A percentile compares a stretch with the other conserved stretches of the same genome.
Conservation (phyloP, 1,139 yeast genomes). For the Debaryomyces fabryi region DNA sequence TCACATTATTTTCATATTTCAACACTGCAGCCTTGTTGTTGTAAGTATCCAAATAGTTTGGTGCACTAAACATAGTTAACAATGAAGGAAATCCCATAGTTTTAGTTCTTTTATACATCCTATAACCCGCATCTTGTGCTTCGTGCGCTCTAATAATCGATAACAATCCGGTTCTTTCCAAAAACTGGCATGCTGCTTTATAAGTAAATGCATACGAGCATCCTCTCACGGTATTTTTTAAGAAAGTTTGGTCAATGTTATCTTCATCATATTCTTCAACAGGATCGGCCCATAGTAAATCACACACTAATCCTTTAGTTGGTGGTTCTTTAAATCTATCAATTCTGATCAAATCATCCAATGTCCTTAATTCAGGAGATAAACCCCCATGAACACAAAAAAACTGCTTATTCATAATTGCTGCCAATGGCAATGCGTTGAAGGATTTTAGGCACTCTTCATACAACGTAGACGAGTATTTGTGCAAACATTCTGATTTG, state of each 20-base stretch:
- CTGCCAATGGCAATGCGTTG: conserved; percentile 89
- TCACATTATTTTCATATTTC: conserved; percentile 85
- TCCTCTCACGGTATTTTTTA: conserved; percentile 79
- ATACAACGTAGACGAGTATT: conserved; percentile 70
- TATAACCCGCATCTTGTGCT: conserved; percentile 96
- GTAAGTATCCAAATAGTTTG: conserved; percentile 90
- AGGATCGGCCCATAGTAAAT: conserved; percentile 96
- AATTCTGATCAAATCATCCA: conserved; percentile 69
- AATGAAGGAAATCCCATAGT: conserved; percentile 92
- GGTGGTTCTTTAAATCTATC: conserved; percentile 94
- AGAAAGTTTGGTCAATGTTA: conserved; percentile 53
- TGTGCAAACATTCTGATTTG: conserved; percentile 87
- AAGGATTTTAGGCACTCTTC: conserved; percentile 79
- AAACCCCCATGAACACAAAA: conserved; percentile 98
- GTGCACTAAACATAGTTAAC: conserved; percentile 93
- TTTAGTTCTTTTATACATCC: conserved; percentile 88
- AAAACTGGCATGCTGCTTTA: conserved; percentile 78
- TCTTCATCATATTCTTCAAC: conserved; percentile 83
- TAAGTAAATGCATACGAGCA: conserved; percentile 92
- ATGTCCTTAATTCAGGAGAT: conserved; percentile 76
- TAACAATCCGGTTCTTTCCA: conserved; percentile 76
- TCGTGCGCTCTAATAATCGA: conserved; percentile 94
- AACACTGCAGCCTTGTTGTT: conserved; percentile 95
- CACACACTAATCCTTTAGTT: conserved; percentile 92
- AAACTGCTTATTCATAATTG: conserved; percentile 91